A percentile compares a stretch with the other conserved stretches of the same genome.
Conservation (phyloP, 192 early-diverging fungal species). For the Backusella mclennaniae region DNA sequence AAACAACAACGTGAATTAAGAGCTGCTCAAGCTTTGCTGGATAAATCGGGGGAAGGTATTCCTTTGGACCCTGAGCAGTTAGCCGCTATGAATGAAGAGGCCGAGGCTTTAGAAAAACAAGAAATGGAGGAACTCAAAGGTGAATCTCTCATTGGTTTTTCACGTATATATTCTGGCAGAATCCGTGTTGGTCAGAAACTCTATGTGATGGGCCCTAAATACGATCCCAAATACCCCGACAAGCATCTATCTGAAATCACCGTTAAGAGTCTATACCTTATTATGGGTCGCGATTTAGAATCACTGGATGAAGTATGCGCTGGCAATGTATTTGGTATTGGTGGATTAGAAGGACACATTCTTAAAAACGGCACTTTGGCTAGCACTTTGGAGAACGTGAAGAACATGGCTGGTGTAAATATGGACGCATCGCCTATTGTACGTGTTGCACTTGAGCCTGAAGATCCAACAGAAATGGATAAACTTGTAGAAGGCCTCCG, state of each 20-base stretch:
- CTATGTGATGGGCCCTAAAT: slow-evolving; percentile 94
- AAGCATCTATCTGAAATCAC: slow-evolving; percentile 67
- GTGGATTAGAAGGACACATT: slow-evolving; percentile 83
- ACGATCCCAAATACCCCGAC: slow-evolving; percentile 62
- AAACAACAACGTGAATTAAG: slow-evolving; percentile 42
- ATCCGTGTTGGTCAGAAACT: slow-evolving; percentile 83
- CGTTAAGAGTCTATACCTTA: slow-evolving; percentile 81
- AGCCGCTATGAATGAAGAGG: slow-evolving; percentile 31
- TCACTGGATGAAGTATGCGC: slow-evolving; percentile 82
- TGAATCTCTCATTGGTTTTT: slow-evolving; percentile 89
- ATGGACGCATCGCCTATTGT: slow-evolving; percentile 84
- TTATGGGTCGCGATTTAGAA: slow-evolving; percentile 97
- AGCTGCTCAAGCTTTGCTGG: slow-evolving; percentile 21
- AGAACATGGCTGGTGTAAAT: slow-evolving; percentile 73
- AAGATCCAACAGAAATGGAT: slow-evolving; percentile 84
- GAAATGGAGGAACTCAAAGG: slow-evolving; percentile 33
- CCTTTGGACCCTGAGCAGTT: slow-evolving; percentile 11
- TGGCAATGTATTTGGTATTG: slow-evolving; percentile 96
- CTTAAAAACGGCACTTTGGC: slow-evolving; percentile 93
- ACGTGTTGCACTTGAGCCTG: slow-evolving; percentile 93
- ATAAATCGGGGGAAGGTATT: slow-evolving; percentile 31
- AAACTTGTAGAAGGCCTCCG: slow-evolving; percentile 84
- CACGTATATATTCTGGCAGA: slow-evolving; percentile 90
- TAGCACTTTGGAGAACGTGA: slow-evolving; percentile 60
- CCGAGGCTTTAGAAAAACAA: slow-evolving; percentile 39